Base-by-base conservation (phyloP, 345 rosid species). In the Eucalyptus albens region DNA sequence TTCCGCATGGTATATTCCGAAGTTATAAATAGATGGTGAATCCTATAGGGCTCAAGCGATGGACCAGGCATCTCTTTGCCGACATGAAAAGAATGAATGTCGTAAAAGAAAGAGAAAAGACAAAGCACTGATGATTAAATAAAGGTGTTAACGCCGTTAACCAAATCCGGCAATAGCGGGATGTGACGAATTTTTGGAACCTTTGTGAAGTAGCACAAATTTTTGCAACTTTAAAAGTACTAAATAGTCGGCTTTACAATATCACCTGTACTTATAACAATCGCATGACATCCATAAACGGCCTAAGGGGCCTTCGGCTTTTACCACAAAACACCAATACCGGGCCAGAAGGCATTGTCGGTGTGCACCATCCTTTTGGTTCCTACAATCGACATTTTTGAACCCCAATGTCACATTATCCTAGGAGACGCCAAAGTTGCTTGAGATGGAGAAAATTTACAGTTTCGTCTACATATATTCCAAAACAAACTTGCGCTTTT, bases 251-350 rank as follows among this genome's bases (percentile, higher is more conserved):
- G 77, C 77, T 16, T n/a, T 15, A n/a, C 6, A 15, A 3, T 15
- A n/a, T 65, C 37, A 65, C 1, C 33, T n/a, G 77, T 65, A 1
- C 29, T 12, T 4, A 21, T 77, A 26, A 40, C 15, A 77, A 40
- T 40, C 5, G 12, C 47, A 37, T 19, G 9, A 37, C 47, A 42
- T 21, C 83, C 47, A 40, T 40, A 24, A 77, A 77, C 27, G 47
- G 29, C 49, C 50, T 8, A 24, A 50, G 17, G 49, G 40, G 93
- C 87, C 94, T 95, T 94, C 92, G 96, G 97, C 87, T 95, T 99
- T 93, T 98, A 95, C 98, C 98, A 97, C 94, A 98, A 92, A 21
- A 77, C 15, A 21, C 27, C 13, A 3, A 21, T 21, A 21, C 42
- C 83, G 3, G 9, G 40, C 37, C 77, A n/a, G 15, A 21, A 77